Percentiles rank a stretch among this genome's conserved stretches.
These are phyloP conservation scores for Fragaria iinumae DNA, from an alignment of 306 rosid species.

Conservation along the genomic window DNA sequence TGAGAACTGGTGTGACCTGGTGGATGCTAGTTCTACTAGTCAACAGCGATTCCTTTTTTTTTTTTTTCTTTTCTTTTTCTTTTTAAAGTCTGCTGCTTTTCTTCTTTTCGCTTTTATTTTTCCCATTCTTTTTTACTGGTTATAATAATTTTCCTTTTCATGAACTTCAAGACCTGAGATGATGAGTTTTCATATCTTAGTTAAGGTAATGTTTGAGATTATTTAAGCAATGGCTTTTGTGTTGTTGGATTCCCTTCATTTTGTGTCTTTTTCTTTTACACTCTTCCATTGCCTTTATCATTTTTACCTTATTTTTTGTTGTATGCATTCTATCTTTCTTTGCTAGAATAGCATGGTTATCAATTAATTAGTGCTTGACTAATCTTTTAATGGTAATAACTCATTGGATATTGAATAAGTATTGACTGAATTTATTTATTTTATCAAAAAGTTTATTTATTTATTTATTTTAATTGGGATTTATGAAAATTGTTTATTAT, in stretches of 20 bases:
- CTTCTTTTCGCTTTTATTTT: not conserved
- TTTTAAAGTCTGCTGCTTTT: not conserved
- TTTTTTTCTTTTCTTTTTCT: not conserved
- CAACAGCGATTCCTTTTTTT: constrained; percentile 25
- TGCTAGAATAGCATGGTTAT: no score
- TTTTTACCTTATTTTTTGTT: not conserved
- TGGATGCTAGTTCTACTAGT: not conserved
- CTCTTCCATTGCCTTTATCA: not conserved
- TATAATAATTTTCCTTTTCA: not conserved
- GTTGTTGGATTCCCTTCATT: not conserved
- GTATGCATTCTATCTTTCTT: no score
- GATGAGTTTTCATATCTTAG: not conserved
- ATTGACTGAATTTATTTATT: no score
- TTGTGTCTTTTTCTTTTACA: not conserved
- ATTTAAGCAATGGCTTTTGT: not conserved
- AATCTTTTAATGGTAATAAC: no score
- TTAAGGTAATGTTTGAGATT: not conserved
- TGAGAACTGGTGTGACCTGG: constrained; percentile 2
- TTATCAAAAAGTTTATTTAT: no score
- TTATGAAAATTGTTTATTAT: no score
- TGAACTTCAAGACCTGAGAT: not conserved
- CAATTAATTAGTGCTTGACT: no score
- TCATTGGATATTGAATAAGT: no score
- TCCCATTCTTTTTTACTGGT: not conserved
- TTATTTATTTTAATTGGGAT: no score